Evolutionary conservation across 1,139 yeast species (phyloP), one percentile per base, ranked within the genome.

Genomic region (Yamadazyma sp.): DNA sequence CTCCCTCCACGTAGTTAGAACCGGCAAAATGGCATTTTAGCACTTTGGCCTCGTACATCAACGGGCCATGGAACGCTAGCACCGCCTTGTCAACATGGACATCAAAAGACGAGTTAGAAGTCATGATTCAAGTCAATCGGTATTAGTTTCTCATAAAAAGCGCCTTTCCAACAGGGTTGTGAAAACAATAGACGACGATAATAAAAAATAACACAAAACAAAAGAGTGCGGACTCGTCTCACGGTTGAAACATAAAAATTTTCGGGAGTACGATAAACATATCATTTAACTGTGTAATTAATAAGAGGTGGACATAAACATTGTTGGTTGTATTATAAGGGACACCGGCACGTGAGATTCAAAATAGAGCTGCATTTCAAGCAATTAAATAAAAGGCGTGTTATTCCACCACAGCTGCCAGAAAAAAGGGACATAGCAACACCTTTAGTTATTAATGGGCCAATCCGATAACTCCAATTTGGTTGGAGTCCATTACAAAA

Each of bases 51-150:
- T 89, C 96, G 56, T 90, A 90, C 10, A 90, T 74, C 48, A 90
- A 62, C 3, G 96, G 96, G 0, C 97, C 97, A 57, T 90, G 97
- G 58, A 78, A 90, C 11, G 96, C 96, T 51, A 88, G 67, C 46
- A 90, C 87, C 42, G 66, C 66, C 14, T 70, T 64, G 35, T 73
- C 75, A 5, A 26, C 31, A 18, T 25, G 17, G 2, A 33, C 9
- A 18, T 33, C 35, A 12, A 33, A 18, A 6, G 26, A 29, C 6
- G 14, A 7, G 4, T 25, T 24, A 3, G 8, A 20, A 4, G 12
- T 13, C 30, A 28, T 28, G 12, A 15, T 16, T 9, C 11, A n/a
- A n/a, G n/a, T 5, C 15, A 9, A 7, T 15, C 11, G 12, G 13
- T 14, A 10, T 15, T 12, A 27, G 14, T 3, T 4, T 6, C 18